These are phyloP conservation scores for Rhodotorula sphaerocarpa DNA, from an alignment of 768 basidiomycete species.

Conservation along the genomic window DNA sequence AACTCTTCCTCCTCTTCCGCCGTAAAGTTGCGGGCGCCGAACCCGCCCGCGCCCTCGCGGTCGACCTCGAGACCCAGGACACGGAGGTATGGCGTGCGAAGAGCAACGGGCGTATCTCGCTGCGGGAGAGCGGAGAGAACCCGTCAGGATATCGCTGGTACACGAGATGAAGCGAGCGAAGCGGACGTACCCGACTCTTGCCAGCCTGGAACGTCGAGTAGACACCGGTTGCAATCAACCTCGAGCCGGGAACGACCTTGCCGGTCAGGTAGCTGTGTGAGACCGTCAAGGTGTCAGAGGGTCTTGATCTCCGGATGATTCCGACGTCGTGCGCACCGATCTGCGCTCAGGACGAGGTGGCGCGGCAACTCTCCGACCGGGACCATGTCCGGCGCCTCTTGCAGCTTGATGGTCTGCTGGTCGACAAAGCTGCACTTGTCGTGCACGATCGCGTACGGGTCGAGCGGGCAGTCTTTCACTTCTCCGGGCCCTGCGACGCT, in stretches of 20 bases:
- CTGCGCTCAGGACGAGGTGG: conserved; percentile 85
- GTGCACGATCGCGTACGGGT: conserved; percentile 92
- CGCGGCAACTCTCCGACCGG: conserved; percentile 95
- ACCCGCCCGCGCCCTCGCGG: conserved; percentile 63
- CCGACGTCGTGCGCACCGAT: conserved; percentile 48
- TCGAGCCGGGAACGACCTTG: conserved; percentile 88
- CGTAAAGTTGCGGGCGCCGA: conserved; percentile 56
- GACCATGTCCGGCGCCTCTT: conserved; percentile 99
- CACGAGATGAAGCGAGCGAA: background rate
- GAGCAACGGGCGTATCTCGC: conserved; percentile 67
- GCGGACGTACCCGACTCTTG: conserved; percentile 57
- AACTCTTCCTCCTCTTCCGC: conserved; percentile 98
- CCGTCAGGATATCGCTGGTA: too few species aligned
- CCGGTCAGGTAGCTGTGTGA: conserved; percentile 63
- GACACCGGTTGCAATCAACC: conserved; percentile 89
- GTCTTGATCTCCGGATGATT: background rate
- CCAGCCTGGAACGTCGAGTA: conserved; percentile 90
- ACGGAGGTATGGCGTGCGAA: conserved; percentile 89
- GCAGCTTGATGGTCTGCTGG: conserved; percentile 90
- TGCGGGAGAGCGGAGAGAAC: conserved; percentile 21
- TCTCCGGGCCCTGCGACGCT: conserved; percentile 63
- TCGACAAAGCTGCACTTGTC: conserved; percentile 89
- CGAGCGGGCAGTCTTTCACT: conserved; percentile 87
- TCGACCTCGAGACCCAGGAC: conserved; percentile 86
- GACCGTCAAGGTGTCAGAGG: background rate